Evolutionary conservation across 1,284 basidiomycete genomes (phyloP).

Genomic region (Melampsora medusae): DNA sequence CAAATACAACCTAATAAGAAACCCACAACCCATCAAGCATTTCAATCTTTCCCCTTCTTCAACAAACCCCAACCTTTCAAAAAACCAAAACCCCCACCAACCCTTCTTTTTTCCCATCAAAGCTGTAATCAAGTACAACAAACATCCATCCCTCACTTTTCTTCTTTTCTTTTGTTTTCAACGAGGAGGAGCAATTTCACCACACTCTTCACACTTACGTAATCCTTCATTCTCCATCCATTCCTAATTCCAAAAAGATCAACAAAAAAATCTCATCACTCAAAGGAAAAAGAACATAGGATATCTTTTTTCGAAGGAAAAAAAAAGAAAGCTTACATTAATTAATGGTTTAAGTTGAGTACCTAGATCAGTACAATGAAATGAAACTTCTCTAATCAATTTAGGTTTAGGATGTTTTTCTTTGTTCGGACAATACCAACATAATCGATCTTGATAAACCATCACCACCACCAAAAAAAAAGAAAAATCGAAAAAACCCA

Average conservation of each 20-base stretch:
- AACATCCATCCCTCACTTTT: too few relatives aligned
- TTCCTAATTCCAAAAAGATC: slow-evolving; percentile 49
- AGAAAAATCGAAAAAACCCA: too few relatives aligned
- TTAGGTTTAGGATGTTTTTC: slow-evolving; percentile 67
- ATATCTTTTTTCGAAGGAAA: too few relatives aligned
- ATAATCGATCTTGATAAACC: slow-evolving; percentile 69
- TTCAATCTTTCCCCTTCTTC: too few relatives aligned
- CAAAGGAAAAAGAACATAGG: too few relatives aligned
- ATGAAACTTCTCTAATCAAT: slow-evolving; percentile 78
- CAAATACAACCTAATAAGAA: too few relatives aligned
- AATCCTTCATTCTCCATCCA: slow-evolving; percentile 67
- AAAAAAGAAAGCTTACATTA: slow-evolving; percentile 53
- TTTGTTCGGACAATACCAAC: slow-evolving; percentile 84
- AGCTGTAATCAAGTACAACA: too few relatives aligned
- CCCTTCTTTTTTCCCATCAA: too few relatives aligned
- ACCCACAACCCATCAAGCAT: too few relatives aligned
- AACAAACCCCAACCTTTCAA: too few relatives aligned
- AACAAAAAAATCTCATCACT: too few relatives aligned
- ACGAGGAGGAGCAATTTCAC: slow-evolving; percentile 61
- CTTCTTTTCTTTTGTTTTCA: background rate
- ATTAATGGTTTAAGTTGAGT: slow-evolving; percentile 92
- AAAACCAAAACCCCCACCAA: too few relatives aligned
- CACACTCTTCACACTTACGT: slow-evolving; percentile 70
- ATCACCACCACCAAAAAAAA: background rate
- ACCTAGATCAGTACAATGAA: slow-evolving; percentile 87